A percentile compares a stretch with the other conserved stretches of the same genome.
These are phyloP conservation scores for Cronartium quercuum DNA, from an alignment of 1,284 basidiomycete genomes.

Conservation along the genomic window DNA sequence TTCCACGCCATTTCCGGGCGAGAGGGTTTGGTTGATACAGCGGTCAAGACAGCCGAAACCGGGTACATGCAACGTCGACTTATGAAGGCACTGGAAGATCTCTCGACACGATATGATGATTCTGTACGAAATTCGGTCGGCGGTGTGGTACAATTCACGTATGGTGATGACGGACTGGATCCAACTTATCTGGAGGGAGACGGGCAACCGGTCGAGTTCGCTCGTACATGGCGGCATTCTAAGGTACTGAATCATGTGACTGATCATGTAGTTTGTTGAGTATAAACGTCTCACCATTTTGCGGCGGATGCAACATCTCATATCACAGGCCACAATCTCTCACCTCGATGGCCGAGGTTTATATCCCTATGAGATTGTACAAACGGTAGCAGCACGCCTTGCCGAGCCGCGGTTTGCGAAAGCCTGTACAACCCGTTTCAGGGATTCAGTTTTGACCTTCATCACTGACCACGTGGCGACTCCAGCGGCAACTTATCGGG, in stretches of 20 bases:
- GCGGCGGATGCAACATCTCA: neutral
- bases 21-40: constrained; percentile 94
- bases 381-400: constrained; percentile 65
- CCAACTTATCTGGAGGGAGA: constrained; percentile 94
- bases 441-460: constrained; percentile 69
- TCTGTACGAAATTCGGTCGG: constrained; percentile 94
- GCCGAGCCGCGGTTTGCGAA: constrained; percentile 59
- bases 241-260: constrained; percentile 55
- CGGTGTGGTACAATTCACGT: constrained; percentile 95
- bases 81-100: constrained; percentile 98
- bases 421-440: constrained; percentile 61
- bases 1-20: constrained; percentile 99
- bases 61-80: constrained; percentile 98
- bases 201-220: constrained; percentile 75
- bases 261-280: neutral
- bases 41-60: constrained; percentile 59
- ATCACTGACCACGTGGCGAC: constrained; percentile 64
- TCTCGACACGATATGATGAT: constrained; percentile 93
- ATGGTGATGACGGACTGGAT: constrained; percentile 95
- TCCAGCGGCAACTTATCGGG: constrained; percentile 64
- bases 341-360: constrained; percentile 59
- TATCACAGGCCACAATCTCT: constrained; percentile 47
- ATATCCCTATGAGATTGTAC: constrained; percentile 78
- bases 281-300: neutral
- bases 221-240: constrained; percentile 81